Percentiles rank a stretch among this genome's conserved stretches.
These are phyloP conservation scores for Fusarium sp. DNA, from an alignment of 2,329 filamentous ascomycete genomes.

Conservation along the genomic window DNA sequence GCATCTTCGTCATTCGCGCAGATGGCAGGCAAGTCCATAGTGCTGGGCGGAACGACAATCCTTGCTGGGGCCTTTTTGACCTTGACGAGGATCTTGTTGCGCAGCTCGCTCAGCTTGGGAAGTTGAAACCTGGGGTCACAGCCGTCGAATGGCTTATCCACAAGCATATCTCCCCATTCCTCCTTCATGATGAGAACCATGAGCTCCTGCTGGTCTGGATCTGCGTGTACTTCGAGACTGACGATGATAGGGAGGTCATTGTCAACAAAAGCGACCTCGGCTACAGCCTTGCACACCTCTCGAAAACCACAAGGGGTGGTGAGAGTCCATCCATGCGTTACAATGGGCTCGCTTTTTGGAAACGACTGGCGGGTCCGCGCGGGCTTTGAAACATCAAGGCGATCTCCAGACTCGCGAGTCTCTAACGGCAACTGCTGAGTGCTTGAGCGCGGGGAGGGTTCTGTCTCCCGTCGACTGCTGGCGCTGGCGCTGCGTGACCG, in stretches of 20 bases:
- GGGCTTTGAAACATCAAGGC: constrained; percentile 44
- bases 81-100: constrained; percentile 85
- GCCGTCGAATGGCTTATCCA: constrained; percentile 67
- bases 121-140: constrained; percentile 66
- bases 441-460: constrained; percentile 47
- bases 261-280: constrained; percentile 79
- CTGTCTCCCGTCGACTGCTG: constrained; percentile 47
- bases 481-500: constrained; percentile 55
- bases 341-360: constrained; percentile 74
- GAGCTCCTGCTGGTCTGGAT: constrained; percentile 82
- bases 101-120: constrained; percentile 76
- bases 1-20: constrained; percentile 50
- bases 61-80: constrained; percentile 70
- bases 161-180: constrained; percentile 80
- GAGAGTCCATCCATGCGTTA: constrained; percentile 85
- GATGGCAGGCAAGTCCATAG: constrained; percentile 46
- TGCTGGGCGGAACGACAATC: constrained; percentile 45
- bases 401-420: constrained; percentile 49
- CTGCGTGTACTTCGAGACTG: constrained; percentile 90
- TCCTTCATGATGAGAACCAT: constrained; percentile 97
- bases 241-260: constrained; percentile 88
- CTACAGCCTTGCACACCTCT: constrained; percentile 84
- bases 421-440: constrained; percentile 37
- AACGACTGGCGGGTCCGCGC: constrained; percentile 40
- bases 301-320: constrained; percentile 89